Percentiles rank a stretch among this genome's conserved stretches.
These are phyloP conservation scores for Russula sp. DNA, from an alignment of 768 basidiomycete species.

Conservation along the genomic window DNA sequence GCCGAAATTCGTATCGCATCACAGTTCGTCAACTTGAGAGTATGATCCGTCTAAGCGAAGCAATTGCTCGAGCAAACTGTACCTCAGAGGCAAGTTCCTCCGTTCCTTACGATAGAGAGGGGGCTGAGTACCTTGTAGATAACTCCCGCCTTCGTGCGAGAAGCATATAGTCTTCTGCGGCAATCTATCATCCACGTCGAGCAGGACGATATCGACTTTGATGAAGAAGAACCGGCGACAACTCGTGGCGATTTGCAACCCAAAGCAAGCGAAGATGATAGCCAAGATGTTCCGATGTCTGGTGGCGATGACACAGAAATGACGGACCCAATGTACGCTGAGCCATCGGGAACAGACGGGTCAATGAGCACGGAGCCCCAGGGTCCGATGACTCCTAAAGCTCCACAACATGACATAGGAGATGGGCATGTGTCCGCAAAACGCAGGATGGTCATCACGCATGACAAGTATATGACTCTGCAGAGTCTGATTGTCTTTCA, in stretches of 20 bases:
- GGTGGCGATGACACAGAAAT: slow-evolving; percentile 56
- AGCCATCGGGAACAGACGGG: slow-evolving; percentile 35
- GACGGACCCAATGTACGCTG: slow-evolving; percentile 46
- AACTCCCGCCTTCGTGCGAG: slow-evolving; percentile 88
- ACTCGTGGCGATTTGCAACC: slow-evolving; percentile 45
- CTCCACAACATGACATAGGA: slow-evolving; percentile 34
- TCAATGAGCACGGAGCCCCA: slow-evolving; percentile 32
- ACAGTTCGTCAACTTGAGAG: slow-evolving; percentile 97
- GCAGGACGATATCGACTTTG: slow-evolving; percentile 97
- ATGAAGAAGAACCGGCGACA: slow-evolving; percentile 77
- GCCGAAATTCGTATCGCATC: slow-evolving; percentile 92
- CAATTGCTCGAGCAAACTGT: slow-evolving; percentile 96
- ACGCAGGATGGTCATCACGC: slow-evolving; percentile 86
- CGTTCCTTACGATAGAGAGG: not conserved
- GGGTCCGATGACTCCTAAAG: slow-evolving; percentile 30
- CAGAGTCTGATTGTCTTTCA: slow-evolving; percentile 87
- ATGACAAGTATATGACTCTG: slow-evolving; percentile 90
- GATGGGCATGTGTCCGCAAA: slow-evolving; percentile 50
- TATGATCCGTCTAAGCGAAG: slow-evolving; percentile 97
- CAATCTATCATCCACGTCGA: slow-evolving; percentile 99
- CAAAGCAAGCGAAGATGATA: slow-evolving; percentile 45
- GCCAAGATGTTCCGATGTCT: slow-evolving; percentile 62
- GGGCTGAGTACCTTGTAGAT: slow-evolving; percentile 53
- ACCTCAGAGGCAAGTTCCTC: slow-evolving; percentile 67
- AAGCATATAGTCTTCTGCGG: slow-evolving; percentile 88